A percentile compares a stretch with the other conserved stretches of the same genome.
Evolutionary conservation across 1,284 basidiomycete genomes (phyloP).

Genomic region (Tranzscheliella williamsii): DNA sequence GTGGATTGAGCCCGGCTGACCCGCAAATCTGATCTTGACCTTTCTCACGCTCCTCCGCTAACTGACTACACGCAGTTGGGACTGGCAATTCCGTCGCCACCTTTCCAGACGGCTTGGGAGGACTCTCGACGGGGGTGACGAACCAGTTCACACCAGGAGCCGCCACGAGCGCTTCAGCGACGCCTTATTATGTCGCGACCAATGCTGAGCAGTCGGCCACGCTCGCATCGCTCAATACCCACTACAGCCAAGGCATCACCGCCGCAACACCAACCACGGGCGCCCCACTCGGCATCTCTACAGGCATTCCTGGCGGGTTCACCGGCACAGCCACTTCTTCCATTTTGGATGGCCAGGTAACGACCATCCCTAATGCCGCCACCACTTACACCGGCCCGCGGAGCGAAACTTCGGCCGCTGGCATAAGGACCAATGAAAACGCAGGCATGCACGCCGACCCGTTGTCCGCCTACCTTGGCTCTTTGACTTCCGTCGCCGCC

Average conservation of each 20-base stretch:
- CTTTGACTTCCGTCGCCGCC: too few relatives aligned
- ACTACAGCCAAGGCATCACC: slow-evolving; percentile 28
- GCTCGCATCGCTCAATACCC: slow-evolving; percentile 18
- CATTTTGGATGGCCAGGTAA: slow-evolving; percentile 23
- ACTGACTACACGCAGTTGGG: slow-evolving; percentile 10
- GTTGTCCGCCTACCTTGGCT: too few relatives aligned
- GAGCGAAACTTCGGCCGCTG: not conserved
- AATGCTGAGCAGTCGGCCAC: slow-evolving; percentile 17
- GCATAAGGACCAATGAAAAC: not conserved
- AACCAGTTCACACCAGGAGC: slow-evolving; percentile 20
- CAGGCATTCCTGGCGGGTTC: slow-evolving; percentile 24
- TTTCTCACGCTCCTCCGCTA: not conserved
- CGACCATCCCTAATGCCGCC: slow-evolving; percentile 29
- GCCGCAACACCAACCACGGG: slow-evolving; percentile 31
- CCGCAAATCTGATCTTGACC: too few relatives aligned
- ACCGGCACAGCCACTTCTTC: slow-evolving; percentile 10
- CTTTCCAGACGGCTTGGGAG: slow-evolving; percentile 17
- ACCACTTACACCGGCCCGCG: slow-evolving; percentile 27
- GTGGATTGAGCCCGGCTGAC: too few relatives aligned
- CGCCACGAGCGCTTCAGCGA: not conserved
- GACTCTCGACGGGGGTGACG: slow-evolving; percentile 11
- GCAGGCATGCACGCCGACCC: not conserved
- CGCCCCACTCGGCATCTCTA: slow-evolving; percentile 16
- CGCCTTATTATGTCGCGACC: slow-evolving; percentile 28
- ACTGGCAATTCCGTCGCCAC: slow-evolving; percentile 21